Conservation (phyloP, 768 basidiomycete genomes). For the Amylocystis lapponica region DNA sequence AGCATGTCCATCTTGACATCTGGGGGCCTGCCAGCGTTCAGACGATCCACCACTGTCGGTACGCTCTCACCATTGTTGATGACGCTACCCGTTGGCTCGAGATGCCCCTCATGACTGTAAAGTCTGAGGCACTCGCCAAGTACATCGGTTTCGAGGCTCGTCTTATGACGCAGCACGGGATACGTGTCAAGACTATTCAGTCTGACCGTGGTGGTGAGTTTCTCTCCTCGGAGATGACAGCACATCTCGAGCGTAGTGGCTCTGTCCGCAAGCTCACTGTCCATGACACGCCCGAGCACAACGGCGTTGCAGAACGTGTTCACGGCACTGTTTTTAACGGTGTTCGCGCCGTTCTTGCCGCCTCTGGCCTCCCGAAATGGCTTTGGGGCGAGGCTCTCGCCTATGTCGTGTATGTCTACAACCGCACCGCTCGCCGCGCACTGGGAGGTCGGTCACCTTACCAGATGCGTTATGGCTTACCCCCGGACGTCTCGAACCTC, state of each 20-base stretch:
- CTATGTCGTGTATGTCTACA: constrained; percentile 18
- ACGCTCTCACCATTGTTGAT: constrained; percentile 26
- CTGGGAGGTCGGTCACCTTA: constrained; percentile 15
- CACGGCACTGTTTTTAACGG: constrained; percentile 21
- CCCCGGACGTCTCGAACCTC: constrained; percentile 12
- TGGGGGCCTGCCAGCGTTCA: constrained; percentile 39
- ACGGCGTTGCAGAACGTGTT: constrained; percentile 33
- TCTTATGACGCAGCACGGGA: constrained; percentile 27
- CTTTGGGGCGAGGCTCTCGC: constrained; percentile 26
- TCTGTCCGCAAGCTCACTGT: constrained; percentile 33
- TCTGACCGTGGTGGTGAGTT: constrained; percentile 36
- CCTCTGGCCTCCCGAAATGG: constrained; percentile 12
- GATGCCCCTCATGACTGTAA: constrained; percentile 28
- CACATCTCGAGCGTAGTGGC: constrained; percentile 29
- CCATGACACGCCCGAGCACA: constrained; percentile 38
- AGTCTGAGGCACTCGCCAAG: constrained; percentile 26
- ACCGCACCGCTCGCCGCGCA: constrained; percentile 8
- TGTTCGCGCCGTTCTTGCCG: constrained; percentile 22
- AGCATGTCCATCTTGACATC: constrained; percentile 35
- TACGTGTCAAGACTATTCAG: constrained; percentile 28
- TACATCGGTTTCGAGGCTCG: constrained; percentile 31
- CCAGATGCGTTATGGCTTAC: constrained; percentile 10
- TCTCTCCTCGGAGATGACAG: constrained; percentile 22
- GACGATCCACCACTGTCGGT: constrained; percentile 17
- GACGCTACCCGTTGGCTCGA: constrained; percentile 16